phyloP scores from a whole-genome alignment of 495 filamentous ascomycete species.

The Saxophila tyrrhenica region DNA sequence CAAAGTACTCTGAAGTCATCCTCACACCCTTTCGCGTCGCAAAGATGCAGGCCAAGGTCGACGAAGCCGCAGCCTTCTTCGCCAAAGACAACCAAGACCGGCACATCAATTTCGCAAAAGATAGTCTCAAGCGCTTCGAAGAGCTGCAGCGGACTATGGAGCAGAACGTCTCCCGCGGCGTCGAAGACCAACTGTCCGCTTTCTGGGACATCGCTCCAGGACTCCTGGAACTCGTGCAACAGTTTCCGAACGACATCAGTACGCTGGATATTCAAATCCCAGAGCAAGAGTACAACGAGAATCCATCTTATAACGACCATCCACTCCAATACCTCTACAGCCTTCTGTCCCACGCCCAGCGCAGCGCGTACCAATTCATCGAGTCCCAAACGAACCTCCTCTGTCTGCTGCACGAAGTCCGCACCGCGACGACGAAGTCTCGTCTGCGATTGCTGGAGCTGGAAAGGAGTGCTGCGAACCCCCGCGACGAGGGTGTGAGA shows the following conservation, averaged over 20 bases:
- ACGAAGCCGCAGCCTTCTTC: conserved; percentile 71
- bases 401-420: conserved; percentile 88
- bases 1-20: conserved; percentile 71
- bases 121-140: conserved; percentile 56
- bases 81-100: conserved; percentile 60
- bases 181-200: conserved; percentile 78
- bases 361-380: conserved; percentile 89
- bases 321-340: conserved; percentile 83
- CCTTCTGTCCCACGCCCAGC: conserved; percentile 74
- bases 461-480: conserved; percentile 46
- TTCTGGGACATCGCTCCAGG: conserved; percentile 97
- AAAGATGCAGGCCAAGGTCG: conserved; percentile 59
- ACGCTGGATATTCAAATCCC: conserved; percentile 52
- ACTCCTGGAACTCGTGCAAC: conserved; percentile 62
- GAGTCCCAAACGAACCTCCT: conserved; percentile 87
- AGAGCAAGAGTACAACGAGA: conserved; percentile 66
- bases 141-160: conserved; percentile 75
- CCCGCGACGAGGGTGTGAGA: conserved; percentile 38
- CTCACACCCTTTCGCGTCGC: conserved; percentile 66
- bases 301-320: conserved; percentile 62
- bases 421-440: conserved; percentile 60
- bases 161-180: conserved; percentile 71
- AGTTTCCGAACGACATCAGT: conserved; percentile 45
- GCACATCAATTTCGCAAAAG: conserved; percentile 49
- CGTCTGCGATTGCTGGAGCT: conserved; percentile 42